Evolutionary conservation across 2,329 filamentous ascomycete genomes (phyloP).

Genomic region (Phialophora tarda): DNA sequence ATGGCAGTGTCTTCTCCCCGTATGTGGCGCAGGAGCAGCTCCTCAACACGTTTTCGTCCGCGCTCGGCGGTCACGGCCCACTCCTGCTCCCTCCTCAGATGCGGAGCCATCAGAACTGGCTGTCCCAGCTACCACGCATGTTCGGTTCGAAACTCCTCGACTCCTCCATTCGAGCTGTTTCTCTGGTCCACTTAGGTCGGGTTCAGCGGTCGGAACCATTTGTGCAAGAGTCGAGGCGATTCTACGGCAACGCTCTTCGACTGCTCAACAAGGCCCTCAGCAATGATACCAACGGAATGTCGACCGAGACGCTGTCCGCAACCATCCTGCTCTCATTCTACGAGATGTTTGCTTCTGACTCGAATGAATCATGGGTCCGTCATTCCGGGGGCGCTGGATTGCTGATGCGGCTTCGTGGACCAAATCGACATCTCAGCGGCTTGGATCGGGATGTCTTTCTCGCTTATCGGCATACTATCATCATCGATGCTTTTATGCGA

Average conservation of each 20-base stretch:
- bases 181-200: constrained; percentile 43
- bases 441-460: constrained; percentile 46
- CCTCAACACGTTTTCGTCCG: constrained; percentile 31
- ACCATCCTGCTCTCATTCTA: constrained; percentile 47
- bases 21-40: constrained; percentile 37
- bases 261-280: constrained; percentile 43
- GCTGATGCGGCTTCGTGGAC: constrained; percentile 46
- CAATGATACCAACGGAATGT: constrained; percentile 41
- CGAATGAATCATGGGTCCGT: constrained; percentile 46
- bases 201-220: constrained; percentile 37
- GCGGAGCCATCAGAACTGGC: constrained; percentile 36
- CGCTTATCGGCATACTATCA: constrained; percentile 46
- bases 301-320: constrained; percentile 45
- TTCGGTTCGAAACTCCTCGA: constrained; percentile 38
- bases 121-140: constrained; percentile 33
- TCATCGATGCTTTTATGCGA: constrained; percentile 45
- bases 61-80: constrained; percentile 13
- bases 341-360: constrained; percentile 47
- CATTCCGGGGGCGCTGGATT: constrained; percentile 46
- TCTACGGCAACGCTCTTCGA: constrained; percentile 44
- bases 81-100: constrained; percentile 25
- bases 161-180: constrained; percentile 42
- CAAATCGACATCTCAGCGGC: constrained; percentile 43
- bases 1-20: constrained; percentile 30
- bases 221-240: constrained; percentile 42